A percentile compares a stretch with the other conserved stretches of the same genome.
phyloP scores from a whole-genome alignment of 441 rosid species.

The Cnidoscolus chayamansa region DNA sequence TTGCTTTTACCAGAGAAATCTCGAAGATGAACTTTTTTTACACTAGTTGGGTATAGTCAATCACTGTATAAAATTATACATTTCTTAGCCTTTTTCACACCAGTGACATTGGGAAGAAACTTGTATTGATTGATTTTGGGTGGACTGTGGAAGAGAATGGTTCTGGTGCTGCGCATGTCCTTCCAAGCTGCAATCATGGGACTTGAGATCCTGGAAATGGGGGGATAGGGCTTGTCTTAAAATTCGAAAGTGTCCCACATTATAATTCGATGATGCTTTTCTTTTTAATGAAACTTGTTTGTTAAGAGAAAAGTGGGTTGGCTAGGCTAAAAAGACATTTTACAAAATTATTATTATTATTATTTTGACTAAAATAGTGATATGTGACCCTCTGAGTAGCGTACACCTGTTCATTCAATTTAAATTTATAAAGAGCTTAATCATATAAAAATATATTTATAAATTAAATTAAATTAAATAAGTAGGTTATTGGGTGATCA shows the following conservation, averaged over 20 bases:
- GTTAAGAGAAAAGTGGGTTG: neutral
- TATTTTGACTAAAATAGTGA: neutral
- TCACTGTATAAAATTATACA: no score
- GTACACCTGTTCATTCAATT: no score
- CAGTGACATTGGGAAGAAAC: neutral
- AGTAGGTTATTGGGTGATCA: no score
- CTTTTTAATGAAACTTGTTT: neutral
- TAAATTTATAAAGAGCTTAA: no score
- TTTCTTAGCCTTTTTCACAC: no score
- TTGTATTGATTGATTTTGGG: neutral
- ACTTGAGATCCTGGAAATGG: no score
- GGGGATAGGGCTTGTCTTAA: neutral
- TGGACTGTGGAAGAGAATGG: neutral
- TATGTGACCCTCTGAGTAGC: no score
- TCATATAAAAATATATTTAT: no score
- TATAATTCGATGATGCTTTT: neutral
- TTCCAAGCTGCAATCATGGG: no score
- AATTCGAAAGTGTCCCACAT: neutral
- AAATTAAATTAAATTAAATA: no score
- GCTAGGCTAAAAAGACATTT: neutral
- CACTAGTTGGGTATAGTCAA: neutral
- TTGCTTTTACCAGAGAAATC: neutral
- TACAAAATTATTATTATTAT: neutral
- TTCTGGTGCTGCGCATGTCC: no score
- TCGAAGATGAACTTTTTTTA: neutral